Percentiles rank a stretch among this genome's conserved stretches.
phyloP scores from a whole-genome alignment of 2,329 filamentous ascomycete genomes.

The Colletotrichum cordylinicola region DNA sequence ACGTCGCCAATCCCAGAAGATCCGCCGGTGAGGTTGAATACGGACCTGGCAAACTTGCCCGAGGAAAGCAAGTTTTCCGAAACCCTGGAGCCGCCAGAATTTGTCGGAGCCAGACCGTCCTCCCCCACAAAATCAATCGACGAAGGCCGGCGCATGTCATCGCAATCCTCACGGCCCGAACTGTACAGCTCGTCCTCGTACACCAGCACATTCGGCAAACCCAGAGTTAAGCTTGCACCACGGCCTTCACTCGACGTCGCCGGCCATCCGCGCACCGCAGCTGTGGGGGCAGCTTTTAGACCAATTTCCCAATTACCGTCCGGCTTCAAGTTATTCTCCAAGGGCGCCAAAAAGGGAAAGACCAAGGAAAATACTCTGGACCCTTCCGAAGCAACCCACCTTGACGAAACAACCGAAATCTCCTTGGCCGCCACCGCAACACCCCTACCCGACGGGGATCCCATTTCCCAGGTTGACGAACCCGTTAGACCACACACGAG shows the following conservation, averaged over 20 bases:
- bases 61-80: slow-evolving; percentile 56
- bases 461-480: slow-evolving; percentile 30
- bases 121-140: slow-evolving; percentile 53
- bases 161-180: slow-evolving; percentile 58
- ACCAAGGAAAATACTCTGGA: slow-evolving; percentile 36
- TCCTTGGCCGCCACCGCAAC: slow-evolving; percentile 37
- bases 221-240: slow-evolving; percentile 89
- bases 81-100: slow-evolving; percentile 56
- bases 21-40: slow-evolving; percentile 54
- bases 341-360: slow-evolving; percentile 59
- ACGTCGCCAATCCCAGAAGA: slow-evolving; percentile 32
- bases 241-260: slow-evolving; percentile 75
- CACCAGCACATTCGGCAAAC: slow-evolving; percentile 57
- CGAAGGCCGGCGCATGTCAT: slow-evolving; percentile 51
- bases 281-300: slow-evolving; percentile 57
- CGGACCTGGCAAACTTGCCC: slow-evolving; percentile 55
- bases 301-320: slow-evolving; percentile 82
- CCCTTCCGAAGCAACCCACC: slow-evolving; percentile 32
- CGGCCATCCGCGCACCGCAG: slow-evolving; percentile 58
- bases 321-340: slow-evolving; percentile 75
- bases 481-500: slow-evolving; percentile 37
- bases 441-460: slow-evolving; percentile 38
- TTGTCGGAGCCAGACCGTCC: slow-evolving; percentile 52
- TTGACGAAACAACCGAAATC: slow-evolving; percentile 42
- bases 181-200: slow-evolving; percentile 56